Conservation (phyloP, 805 yeast genomes). For the Nakazawaea ernobii region DNA sequence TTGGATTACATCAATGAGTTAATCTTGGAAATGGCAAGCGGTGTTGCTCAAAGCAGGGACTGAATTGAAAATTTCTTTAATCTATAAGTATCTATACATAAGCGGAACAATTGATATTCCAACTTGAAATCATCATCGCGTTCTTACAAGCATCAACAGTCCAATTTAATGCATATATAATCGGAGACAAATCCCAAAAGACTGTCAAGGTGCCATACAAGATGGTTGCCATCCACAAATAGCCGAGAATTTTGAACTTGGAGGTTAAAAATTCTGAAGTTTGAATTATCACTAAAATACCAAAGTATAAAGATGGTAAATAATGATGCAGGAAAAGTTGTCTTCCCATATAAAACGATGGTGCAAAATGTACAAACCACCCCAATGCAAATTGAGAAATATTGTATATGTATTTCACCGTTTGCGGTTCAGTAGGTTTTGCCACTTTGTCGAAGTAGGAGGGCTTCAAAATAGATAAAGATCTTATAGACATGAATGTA, state of each 20-base stretch:
- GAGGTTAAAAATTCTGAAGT: constrained; percentile 34
- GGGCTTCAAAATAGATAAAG: constrained; percentile 2
- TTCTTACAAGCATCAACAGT: constrained; percentile 30
- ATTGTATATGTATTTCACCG: background rate
- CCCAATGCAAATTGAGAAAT: constrained; percentile 1
- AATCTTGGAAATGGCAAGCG: constrained; percentile 54
- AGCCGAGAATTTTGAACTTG: constrained; percentile 24
- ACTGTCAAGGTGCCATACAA: constrained; percentile 13
- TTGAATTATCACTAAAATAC: constrained; percentile 38
- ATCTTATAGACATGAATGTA: constrained; percentile 12
- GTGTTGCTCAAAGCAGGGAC: constrained; percentile 40
- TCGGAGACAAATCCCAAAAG: constrained; percentile 29
- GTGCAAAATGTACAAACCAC: constrained; percentile 52
- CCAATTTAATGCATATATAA: constrained; percentile 46
- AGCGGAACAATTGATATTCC: constrained; percentile 39
- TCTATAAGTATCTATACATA: constrained; percentile 13
- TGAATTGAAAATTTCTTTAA: constrained; percentile 1
- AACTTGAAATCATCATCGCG: constrained; percentile 29
- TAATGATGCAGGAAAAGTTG: constrained; percentile 93
- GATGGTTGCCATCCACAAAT: constrained; percentile 18
- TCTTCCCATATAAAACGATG: constrained; percentile 85
- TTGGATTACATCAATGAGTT: constrained; percentile 58
- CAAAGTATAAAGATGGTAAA: constrained; percentile 85
- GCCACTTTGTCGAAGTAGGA: background rate
- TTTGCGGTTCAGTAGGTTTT: background rate